Base-by-base conservation (phyloP, 306 rosid species). In the Sicyos edulis region DNA sequence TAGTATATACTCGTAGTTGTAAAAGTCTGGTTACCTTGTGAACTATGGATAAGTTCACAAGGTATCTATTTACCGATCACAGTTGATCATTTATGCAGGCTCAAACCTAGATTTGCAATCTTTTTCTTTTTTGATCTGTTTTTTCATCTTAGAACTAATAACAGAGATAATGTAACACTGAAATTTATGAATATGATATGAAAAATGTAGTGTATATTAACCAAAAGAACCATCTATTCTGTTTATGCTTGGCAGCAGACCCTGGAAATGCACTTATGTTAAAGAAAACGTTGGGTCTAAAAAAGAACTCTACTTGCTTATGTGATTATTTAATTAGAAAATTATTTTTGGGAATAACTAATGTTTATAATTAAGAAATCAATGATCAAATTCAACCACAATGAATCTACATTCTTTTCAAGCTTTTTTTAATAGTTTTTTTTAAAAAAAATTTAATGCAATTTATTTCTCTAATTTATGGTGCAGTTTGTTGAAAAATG, bases 401-500 rank as follows among this genome's bases (percentile, higher is more conserved):
- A 32, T 32, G 37, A 32, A 26, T 60, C 47, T 60, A 5, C 47
- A 32, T 15, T 32, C 8, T 29, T 24, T 59, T 24, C 6, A 32
- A 32, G 37, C 6, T n/a, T n/a, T n/a, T n/a, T n/a, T n/a, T n/a
- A n/a, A n/a, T n/a, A n/a, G n/a, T 11, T 17, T 26, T 62, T 26
- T 26, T 26, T 26, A 29, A 1, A 1, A 1, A 1, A 1, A 26
- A 26, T 26, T 26, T 62, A 34, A 62, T 8, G 5, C 15, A 15
- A 21, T 71, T 54, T 47, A 26, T 19, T 17, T 12, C 37, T 29
- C 10, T 52, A 16, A 71, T 65, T 21, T 54, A 85, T 75, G 77
- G 82, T 24, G 77, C 96, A 92, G 96, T 78, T 24, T 75, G 85
- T 60, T 51, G 72, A 83, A 80, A 68, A 92, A 82, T 55, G 90